phyloP scores from a whole-genome alignment of 495 filamentous ascomycete genomes.

The Penicillium bovifimosum region DNA sequence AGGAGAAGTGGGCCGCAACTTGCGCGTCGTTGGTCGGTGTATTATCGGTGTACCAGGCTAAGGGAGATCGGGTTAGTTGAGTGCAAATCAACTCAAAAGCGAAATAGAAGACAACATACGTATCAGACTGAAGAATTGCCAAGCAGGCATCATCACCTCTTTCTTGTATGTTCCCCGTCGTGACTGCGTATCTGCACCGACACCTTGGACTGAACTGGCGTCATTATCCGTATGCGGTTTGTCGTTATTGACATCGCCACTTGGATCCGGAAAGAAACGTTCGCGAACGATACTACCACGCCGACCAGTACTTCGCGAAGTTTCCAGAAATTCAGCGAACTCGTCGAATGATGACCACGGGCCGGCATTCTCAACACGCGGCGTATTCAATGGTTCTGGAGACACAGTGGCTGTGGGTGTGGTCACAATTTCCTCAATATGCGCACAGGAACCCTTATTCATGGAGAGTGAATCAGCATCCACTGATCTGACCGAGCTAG shows the following conservation, averaged over 20 bases:
- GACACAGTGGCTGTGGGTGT: constrained; percentile 40
- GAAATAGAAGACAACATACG: constrained; percentile 43
- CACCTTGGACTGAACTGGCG: constrained; percentile 4
- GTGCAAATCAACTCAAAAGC: neutral
- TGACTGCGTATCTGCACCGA: constrained; percentile 14
- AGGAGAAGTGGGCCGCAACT: constrained; percentile 66
- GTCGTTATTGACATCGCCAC: constrained; percentile 31
- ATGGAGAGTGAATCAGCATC: constrained; percentile 44
- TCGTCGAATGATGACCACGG: constrained; percentile 33
- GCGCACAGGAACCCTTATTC: constrained; percentile 42
- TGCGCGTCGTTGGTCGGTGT: constrained; percentile 63
- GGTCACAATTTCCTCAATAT: constrained; percentile 58
- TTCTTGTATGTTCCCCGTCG: constrained; percentile 56
- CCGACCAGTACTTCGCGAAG: constrained; percentile 32
- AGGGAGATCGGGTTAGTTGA: constrained; percentile 31
- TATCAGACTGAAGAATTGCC: constrained; percentile 93
- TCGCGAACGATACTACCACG: constrained; percentile 60
- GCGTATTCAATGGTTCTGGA: constrained; percentile 31
- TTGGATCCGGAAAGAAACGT: constrained; percentile 45
- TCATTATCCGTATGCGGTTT: constrained; percentile 14
- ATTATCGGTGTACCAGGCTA: constrained; percentile 65
- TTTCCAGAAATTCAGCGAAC: constrained; percentile 15
- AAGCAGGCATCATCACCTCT: constrained; percentile 91
- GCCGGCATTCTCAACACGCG: constrained; percentile 25
- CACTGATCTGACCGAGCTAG: constrained; percentile 45